A percentile compares a stretch with the other conserved stretches of the same genome.
phyloP scores from a whole-genome alignment of 2,329 filamentous ascomycete species.

The Microascus cirrosus region DNA sequence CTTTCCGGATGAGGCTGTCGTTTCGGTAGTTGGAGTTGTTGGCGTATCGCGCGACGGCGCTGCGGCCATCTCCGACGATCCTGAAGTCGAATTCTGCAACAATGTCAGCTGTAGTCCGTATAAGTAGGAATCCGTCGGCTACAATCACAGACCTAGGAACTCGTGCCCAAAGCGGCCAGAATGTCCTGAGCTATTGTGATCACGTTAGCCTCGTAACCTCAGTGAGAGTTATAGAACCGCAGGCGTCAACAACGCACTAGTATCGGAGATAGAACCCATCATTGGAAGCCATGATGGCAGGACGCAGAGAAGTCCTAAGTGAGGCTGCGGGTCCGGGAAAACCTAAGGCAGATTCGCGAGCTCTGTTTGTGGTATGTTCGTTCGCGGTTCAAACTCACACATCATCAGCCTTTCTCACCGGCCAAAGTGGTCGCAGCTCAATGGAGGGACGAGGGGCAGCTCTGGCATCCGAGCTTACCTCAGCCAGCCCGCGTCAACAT shows the following conservation, averaged over 20 bases:
- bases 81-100: conserved; percentile 85
- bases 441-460: not conserved
- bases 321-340: not conserved
- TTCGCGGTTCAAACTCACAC: not conserved
- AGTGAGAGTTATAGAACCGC: not conserved
- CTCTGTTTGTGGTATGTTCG: not conserved
- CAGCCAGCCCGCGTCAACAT: not conserved
- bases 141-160: conserved; percentile 62
- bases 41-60: conserved; percentile 88
- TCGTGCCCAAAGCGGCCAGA: conserved; percentile 96
- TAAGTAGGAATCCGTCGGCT: not conserved
- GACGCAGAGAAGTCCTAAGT: not conserved
- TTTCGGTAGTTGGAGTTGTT: conserved; percentile 99
- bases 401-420: not conserved
- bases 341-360: not conserved
- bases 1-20: conserved; percentile 96
- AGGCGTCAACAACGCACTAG: conserved; percentile 57
- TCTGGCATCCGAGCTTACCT: not conserved
- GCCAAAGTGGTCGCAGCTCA: not conserved
- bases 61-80: conserved; percentile 82
- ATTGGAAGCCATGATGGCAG: conserved; percentile 43
- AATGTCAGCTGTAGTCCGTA: not conserved
- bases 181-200: conserved; percentile 69
- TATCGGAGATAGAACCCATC: conserved; percentile 95
- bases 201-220: conserved; percentile 4